Conservation (phyloP, 371 early-diverging fungal genomes). For the Actinomortierella wolfii region DNA sequence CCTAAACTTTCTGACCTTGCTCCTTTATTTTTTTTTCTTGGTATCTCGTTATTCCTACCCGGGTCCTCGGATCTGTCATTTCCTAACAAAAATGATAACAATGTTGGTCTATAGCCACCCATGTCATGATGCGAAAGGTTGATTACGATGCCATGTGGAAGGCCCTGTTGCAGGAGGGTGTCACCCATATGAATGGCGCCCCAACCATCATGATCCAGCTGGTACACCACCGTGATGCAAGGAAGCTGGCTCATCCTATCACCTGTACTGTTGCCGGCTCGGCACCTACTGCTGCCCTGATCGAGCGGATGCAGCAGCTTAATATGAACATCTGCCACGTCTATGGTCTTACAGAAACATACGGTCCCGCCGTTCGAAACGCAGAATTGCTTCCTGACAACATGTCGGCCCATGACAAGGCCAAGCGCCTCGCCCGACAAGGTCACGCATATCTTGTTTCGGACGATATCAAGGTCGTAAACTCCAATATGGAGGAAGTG, state of each 20-base stretch:
- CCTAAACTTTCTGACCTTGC: neutral
- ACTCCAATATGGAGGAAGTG: conserved; percentile 57
- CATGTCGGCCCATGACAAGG: conserved; percentile 49
- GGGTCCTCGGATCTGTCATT: neutral
- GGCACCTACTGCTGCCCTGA: conserved; percentile 59
- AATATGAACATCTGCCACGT: conserved; percentile 65
- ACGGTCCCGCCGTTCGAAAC: conserved; percentile 56
- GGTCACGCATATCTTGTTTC: conserved; percentile 59
- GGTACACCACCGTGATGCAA: conserved; percentile 58
- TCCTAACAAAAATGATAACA: neutral
- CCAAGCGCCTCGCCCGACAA: conserved; percentile 57
- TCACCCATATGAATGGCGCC: conserved; percentile 70
- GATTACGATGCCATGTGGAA: conserved; percentile 70
- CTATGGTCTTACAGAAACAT: conserved; percentile 75
- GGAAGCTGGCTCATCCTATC: conserved; percentile 49
- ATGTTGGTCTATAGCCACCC: conserved; percentile 47
- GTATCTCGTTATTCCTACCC: neutral
- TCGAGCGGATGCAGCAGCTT: conserved; percentile 54
- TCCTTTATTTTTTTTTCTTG: neutral
- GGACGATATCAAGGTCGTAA: conserved; percentile 65
- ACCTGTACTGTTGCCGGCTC: conserved; percentile 64
- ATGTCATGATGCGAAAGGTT: conserved; percentile 62
- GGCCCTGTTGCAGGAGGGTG: conserved; percentile 49
- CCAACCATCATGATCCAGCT: conserved; percentile 73
- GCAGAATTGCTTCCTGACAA: conserved; percentile 42